Percentiles rank a stretch among this genome's conserved stretches.
phyloP scores from a whole-genome alignment of 345 rosid genomes.

The Clausena lansium region DNA sequence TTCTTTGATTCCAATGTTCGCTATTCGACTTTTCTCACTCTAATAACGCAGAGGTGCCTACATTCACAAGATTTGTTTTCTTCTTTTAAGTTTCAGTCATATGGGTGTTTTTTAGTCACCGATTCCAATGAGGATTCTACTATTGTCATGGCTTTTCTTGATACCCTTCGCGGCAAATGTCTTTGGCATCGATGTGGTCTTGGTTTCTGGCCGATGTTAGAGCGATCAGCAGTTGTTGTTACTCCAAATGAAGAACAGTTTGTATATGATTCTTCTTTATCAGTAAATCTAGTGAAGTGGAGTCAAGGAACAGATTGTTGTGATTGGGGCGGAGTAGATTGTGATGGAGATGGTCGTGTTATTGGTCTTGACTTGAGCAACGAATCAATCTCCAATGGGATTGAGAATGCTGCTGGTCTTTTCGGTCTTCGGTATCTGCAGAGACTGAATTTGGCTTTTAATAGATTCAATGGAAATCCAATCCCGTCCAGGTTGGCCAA shows the following conservation, averaged over 20 bases:
- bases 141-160: too few relatives aligned
- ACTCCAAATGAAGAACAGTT: neutral
- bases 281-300: conserved; percentile 4
- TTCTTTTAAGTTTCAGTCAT: too few relatives aligned
- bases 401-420: conserved; percentile 17
- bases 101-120: too few relatives aligned
- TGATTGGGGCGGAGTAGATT: conserved; percentile 18
- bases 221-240: neutral
- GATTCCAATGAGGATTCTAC: too few relatives aligned
- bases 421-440: conserved; percentile 19
- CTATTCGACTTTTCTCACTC: too few relatives aligned
- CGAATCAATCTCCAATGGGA: conserved; percentile 21
- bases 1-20: too few relatives aligned
- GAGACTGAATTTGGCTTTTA: conserved; percentile 15
- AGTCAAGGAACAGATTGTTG: conserved; percentile 19
- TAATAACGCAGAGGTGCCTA: too few relatives aligned
- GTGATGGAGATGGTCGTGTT: conserved; percentile 16
- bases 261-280: neutral
- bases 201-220: neutral
- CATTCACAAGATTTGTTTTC: too few relatives aligned
- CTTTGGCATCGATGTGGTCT: neutral
- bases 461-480: neutral
- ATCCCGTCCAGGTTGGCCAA: neutral
- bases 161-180: neutral
- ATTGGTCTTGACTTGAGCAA: conserved; percentile 29